These are phyloP conservation scores for Xerophyta viscosa DNA, from an alignment of 106 monocot species.

Conservation along the genomic window DNA sequence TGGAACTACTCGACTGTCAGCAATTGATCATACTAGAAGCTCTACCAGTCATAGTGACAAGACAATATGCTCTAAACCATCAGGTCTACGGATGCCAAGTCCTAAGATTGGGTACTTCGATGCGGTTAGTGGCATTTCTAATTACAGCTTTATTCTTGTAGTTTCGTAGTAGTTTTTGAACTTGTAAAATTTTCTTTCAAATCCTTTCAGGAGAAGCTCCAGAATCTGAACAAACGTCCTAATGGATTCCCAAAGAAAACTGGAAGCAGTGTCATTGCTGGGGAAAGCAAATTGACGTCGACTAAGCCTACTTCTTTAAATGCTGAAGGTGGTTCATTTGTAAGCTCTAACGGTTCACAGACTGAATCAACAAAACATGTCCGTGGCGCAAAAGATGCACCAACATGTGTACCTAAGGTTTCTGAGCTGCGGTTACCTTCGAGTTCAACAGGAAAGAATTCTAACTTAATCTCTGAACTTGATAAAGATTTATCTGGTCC, in stretches of 20 bases:
- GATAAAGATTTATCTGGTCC: neutral
- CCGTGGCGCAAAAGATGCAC: neutral
- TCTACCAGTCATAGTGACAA: neutral
- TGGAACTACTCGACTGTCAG: neutral
- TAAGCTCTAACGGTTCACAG: neutral
- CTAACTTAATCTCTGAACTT: neutral
- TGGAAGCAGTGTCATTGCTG: neutral
- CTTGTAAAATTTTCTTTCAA: too few species aligned
- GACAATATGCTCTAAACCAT: conserved; percentile 25
- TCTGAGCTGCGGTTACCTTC: neutral
- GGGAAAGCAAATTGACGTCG: conserved; percentile 6
- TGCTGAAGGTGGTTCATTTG: neutral
- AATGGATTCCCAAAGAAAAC: conserved; percentile 1
- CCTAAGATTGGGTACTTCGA: conserved; percentile 63
- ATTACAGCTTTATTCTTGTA: too few species aligned
- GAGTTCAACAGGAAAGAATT: neutral
- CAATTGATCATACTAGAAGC: neutral
- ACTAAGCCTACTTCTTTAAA: conserved; percentile 7
- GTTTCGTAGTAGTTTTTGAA: too few species aligned
- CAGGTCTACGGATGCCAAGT: conserved; percentile 44
- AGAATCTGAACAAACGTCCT: conserved; percentile 12
- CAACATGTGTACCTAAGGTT: neutral
- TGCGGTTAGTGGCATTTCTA: conserved; percentile 35
- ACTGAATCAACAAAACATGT: neutral
- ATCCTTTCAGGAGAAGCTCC: conserved; percentile 19